Conservation (phyloP, 2,329 filamentous ascomycete genomes). For the Trichoderma harzianum region DNA sequence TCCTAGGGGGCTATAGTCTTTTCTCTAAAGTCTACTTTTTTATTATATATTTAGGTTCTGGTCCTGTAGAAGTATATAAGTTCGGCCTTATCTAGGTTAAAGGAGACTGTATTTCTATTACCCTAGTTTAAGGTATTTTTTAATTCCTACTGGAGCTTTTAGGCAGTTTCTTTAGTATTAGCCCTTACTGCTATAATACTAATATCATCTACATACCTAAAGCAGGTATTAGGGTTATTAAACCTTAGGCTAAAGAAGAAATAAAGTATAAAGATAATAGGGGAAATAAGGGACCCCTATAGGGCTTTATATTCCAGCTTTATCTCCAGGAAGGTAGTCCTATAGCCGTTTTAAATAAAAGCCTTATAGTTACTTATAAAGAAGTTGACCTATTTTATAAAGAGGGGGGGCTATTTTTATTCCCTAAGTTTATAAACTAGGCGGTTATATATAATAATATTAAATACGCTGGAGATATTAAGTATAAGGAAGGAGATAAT, state of each 20-base stretch:
- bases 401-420: background rate
- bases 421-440: background rate
- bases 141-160: no score
- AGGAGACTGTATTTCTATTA: no score
- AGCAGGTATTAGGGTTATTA: background rate
- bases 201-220: background rate
- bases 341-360: background rate
- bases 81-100: no score
- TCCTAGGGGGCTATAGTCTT: background rate
- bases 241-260: background rate
- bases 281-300: background rate
- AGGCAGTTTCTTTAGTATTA: background rate
- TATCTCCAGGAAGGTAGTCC: background rate
- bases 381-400: background rate
- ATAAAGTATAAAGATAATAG: background rate
- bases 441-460: background rate
- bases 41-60: no score
- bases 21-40: background rate
- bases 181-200: background rate
- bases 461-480: background rate
- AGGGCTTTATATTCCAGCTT: background rate
- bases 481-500: background rate
- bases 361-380: background rate
- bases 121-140: no score
- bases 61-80: no score